These are phyloP conservation scores for Xylariomycetidae sp. DNA, from an alignment of 2,329 filamentous ascomycete genomes.

Conservation along the genomic window DNA sequence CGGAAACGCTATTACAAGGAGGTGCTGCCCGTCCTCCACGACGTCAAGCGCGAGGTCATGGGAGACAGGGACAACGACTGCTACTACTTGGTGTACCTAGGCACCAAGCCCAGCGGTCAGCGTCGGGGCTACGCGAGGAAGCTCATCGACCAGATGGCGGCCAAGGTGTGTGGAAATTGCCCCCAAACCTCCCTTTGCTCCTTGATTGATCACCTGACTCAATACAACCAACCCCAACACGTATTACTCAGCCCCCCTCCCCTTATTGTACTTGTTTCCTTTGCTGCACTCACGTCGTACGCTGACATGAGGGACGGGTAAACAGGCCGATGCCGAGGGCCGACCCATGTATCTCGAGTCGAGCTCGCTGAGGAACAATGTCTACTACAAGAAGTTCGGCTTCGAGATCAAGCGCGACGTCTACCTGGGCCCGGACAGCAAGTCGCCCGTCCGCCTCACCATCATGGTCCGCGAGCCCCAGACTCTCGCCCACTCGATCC, in stretches of 20 bases:
- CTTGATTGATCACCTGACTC: not conserved
- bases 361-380: conserved; percentile 62
- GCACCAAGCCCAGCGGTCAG: conserved; percentile 65
- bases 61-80: conserved; percentile 61
- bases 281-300: not conserved
- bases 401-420: conserved; percentile 64
- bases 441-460: conserved; percentile 59
- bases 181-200: too few relatives aligned
- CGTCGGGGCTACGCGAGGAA: conserved; percentile 69
- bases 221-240: not conserved
- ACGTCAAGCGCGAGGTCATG: conserved; percentile 66
- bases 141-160: conserved; percentile 66
- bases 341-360: conserved; percentile 75
- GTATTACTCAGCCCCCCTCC: conserved; percentile 1
- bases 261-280: not conserved
- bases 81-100: conserved; percentile 83
- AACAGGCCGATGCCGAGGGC: conserved; percentile 66
- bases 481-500: conserved; percentile 29
- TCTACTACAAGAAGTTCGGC: conserved; percentile 71
- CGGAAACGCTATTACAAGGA: conserved; percentile 71
- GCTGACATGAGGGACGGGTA: too few relatives aligned
- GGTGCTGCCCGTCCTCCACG: conserved; percentile 69
- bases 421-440: conserved; percentile 37
- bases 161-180: conserved; percentile 42
- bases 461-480: conserved; percentile 78